Percentiles rank a stretch among this genome's conserved stretches.
Evolutionary conservation across 2,329 filamentous ascomycete species (phyloP).

Genomic region (Arachnomyces sp.): DNA sequence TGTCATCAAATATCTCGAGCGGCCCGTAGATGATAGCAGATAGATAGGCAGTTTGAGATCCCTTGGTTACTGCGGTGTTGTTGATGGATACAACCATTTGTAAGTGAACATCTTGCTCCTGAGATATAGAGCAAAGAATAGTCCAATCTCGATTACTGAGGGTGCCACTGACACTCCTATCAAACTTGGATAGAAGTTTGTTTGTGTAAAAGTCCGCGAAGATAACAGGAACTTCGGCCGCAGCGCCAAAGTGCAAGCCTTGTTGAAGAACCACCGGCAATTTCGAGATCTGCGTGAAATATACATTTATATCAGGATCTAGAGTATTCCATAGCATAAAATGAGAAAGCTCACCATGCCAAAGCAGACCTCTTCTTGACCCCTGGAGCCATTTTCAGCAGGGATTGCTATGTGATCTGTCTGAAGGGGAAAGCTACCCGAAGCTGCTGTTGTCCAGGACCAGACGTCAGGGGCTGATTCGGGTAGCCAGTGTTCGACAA

Average conservation of each 20-base stretch:
- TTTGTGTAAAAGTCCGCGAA: no score
- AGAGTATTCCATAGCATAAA: not conserved
- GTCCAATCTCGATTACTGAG: no score
- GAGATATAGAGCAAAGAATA: no score
- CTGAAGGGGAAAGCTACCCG: not conserved
- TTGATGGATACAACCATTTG: not conserved
- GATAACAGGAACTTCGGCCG: no score
- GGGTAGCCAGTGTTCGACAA: no score
- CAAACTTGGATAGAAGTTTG: no score
- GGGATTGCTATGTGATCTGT: not conserved
- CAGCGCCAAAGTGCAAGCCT: no score
- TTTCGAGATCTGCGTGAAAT: not conserved
- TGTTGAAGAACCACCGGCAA: not conserved
- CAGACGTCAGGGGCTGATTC: no score
- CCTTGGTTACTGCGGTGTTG: slow-evolving; percentile 1
- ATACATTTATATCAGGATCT: not conserved
- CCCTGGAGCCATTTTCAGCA: not conserved
- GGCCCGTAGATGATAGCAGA: slow-evolving; percentile 13
- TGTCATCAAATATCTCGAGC: slow-evolving; percentile 13
- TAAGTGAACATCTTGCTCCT: not conserved
- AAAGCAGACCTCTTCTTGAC: slow-evolving; percentile 12
- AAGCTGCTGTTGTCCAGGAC: not conserved
- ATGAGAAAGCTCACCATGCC: slow-evolving; percentile 13
- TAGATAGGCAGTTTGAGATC: not conserved
- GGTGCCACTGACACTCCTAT: no score